These are phyloP conservation scores for Talaromyces sp. DNA, from an alignment of 2,329 filamentous ascomycete species.

Conservation along the genomic window DNA sequence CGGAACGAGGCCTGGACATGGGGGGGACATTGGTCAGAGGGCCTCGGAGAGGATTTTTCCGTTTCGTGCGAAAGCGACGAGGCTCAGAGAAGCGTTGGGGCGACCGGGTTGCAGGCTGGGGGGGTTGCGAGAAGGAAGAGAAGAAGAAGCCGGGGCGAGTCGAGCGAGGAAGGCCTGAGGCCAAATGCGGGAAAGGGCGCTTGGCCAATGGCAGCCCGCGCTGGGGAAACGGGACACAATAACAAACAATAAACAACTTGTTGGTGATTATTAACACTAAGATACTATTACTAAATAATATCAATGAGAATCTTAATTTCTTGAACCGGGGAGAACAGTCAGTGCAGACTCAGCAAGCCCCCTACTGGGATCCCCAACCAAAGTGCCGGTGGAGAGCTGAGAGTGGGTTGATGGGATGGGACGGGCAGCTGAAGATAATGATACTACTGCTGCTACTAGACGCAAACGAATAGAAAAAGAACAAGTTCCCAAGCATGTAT, in stretches of 20 bases:
- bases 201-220: background rate
- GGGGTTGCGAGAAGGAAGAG: background rate
- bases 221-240: background rate
- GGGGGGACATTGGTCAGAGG: slow-evolving; percentile 46
- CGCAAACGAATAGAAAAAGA: too few species aligned
- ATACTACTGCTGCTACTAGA: too few species aligned
- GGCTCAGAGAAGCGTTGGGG: background rate
- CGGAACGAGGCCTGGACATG: slow-evolving; percentile 47
- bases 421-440: background rate
- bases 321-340: background rate
- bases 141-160: background rate
- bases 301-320: background rate
- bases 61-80: background rate
- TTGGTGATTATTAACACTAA: too few species aligned
- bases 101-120: background rate
- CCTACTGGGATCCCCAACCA: background rate
- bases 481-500: background rate
- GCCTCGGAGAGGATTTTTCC: slow-evolving; percentile 15
- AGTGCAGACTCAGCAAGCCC: background rate
- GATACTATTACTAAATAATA: background rate
- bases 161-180: slow-evolving; percentile 2
- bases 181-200: background rate
- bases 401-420: background rate
- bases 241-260: background rate
- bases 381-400: background rate